phyloP scores from a whole-genome alignment of 2,329 filamentous ascomycete genomes.

The Pseudopithomyces chartarum region DNA sequence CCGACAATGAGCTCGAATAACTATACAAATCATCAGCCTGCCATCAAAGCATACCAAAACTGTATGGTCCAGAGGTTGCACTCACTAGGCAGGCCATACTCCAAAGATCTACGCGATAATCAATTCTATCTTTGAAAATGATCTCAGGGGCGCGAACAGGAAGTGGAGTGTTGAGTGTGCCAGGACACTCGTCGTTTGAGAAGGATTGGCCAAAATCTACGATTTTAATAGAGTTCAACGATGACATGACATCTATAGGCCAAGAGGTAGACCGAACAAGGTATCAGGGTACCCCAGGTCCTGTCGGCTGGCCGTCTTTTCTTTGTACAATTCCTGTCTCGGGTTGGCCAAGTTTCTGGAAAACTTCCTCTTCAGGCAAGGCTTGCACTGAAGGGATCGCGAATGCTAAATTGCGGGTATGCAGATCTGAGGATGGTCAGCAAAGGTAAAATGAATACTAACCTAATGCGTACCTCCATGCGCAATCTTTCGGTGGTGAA shows the following conservation, averaged over 20 bases:
- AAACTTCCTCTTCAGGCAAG: slow-evolving; percentile 22
- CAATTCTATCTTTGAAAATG: slow-evolving; percentile 43
- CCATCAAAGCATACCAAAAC: slow-evolving; percentile 32
- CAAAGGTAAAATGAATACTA: not conserved
- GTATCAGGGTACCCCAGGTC: slow-evolving; percentile 22
- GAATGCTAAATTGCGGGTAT: slow-evolving; percentile 33
- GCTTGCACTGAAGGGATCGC: slow-evolving; percentile 20
- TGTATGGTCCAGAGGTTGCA: slow-evolving; percentile 8
- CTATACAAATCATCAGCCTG: slow-evolving; percentile 23
- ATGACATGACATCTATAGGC: not conserved
- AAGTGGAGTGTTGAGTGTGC: slow-evolving; percentile 38
- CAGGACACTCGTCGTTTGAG: slow-evolving; percentile 19
- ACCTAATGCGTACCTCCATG: slow-evolving; percentile 38
- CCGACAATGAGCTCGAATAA: slow-evolving; percentile 48
- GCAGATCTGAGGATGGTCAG: slow-evolving; percentile 28
- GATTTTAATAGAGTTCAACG: slow-evolving; percentile 17
- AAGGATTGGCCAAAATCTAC: slow-evolving; percentile 50
- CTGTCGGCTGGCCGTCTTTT: slow-evolving; percentile 23
- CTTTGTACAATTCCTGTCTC: slow-evolving; percentile 20
- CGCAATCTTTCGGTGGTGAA: slow-evolving; percentile 27
- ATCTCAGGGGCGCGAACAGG: slow-evolving; percentile 45
- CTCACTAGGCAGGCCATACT: slow-evolving; percentile 45
- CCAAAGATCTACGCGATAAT: slow-evolving; percentile 48
- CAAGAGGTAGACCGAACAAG: slow-evolving; percentile 20
- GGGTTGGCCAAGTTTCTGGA: slow-evolving; percentile 21